phyloP scores from a whole-genome alignment of 2,329 filamentous ascomycete species.

The Aaosphaeria arxii region DNA sequence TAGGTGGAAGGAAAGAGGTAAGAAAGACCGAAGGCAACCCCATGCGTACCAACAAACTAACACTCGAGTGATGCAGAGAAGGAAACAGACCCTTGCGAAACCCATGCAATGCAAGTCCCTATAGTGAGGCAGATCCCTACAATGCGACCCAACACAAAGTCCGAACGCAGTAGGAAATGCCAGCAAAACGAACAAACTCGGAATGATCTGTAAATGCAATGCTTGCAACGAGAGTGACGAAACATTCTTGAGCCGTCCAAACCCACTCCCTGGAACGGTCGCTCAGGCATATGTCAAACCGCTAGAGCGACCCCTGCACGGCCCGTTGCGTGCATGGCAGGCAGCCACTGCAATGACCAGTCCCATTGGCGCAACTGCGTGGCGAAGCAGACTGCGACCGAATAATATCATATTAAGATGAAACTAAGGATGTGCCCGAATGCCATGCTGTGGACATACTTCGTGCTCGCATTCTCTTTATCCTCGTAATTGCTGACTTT shows the following conservation, averaged over 20 bases:
- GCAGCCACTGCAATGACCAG: background rate
- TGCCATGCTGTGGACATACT: constrained; percentile 6
- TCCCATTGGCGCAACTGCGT: background rate
- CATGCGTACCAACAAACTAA: background rate
- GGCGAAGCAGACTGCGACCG: background rate
- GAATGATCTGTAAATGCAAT: background rate
- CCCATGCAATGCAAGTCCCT: too few relatives aligned
- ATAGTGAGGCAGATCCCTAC: too few relatives aligned
- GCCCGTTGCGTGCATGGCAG: background rate
- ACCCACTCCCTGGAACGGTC: background rate
- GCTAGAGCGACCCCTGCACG: background rate
- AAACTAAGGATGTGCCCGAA: constrained; percentile 9
- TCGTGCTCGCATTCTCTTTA: constrained; percentile 14
- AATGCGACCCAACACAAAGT: too few relatives aligned
- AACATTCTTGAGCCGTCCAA: background rate
- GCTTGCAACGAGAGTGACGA: background rate
- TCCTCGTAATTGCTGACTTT: constrained; percentile 7
- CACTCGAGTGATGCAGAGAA: background rate
- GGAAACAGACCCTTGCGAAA: too few relatives aligned
- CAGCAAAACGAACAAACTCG: too few relatives aligned
- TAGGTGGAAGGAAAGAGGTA: background rate
- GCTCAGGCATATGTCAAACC: background rate
- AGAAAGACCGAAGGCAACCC: too few relatives aligned
- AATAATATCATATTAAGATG: constrained; percentile 6
- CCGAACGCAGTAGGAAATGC: too few relatives aligned